A percentile compares a stretch with the other conserved stretches of the same genome.
Conservation (phyloP, 768 basidiomycete genomes). For the Panellus pusillus region DNA sequence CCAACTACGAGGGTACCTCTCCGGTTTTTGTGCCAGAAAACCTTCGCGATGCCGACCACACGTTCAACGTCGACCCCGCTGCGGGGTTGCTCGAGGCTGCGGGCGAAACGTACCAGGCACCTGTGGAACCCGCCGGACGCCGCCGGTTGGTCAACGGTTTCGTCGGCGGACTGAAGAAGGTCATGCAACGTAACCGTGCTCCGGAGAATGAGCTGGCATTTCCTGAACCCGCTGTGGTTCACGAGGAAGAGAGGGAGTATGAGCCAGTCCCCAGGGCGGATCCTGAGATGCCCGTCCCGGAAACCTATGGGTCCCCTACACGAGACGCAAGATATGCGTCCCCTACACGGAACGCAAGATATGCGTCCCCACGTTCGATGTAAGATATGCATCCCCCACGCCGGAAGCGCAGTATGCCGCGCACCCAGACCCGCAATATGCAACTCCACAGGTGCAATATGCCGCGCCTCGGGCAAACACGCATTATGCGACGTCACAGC, state of each 20-base stretch:
- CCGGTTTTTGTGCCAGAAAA: conserved; percentile 6
- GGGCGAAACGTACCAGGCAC: conserved; percentile 13
- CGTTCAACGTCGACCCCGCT: conserved; percentile 12
- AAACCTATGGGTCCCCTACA: neutral
- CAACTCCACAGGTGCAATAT: too few species aligned
- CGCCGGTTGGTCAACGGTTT: conserved; percentile 34
- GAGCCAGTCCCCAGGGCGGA: conserved; percentile 11
- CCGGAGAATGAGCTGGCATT: conserved; percentile 1
- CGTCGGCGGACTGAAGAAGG: conserved; percentile 34
- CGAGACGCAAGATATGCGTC: neutral
- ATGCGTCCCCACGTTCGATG: too few species aligned
- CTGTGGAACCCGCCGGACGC: conserved; percentile 7
- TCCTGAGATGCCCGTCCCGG: neutral
- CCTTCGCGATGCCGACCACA: neutral
- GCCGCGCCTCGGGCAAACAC: conserved; percentile 1
- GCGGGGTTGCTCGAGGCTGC: conserved; percentile 6
- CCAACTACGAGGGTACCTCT: conserved; percentile 7
- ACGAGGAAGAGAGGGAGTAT: conserved; percentile 15
- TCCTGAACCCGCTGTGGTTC: conserved; percentile 14
- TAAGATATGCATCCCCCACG: too few species aligned
- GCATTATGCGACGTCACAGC: conserved; percentile 11
- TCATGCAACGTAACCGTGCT: conserved; percentile 23
- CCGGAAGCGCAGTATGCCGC: neutral
- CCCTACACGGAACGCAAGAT: neutral
- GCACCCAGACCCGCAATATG: neutral